Conservation (phyloP, 1,284 basidiomycete species). For the Trichosporon inkin region DNA sequence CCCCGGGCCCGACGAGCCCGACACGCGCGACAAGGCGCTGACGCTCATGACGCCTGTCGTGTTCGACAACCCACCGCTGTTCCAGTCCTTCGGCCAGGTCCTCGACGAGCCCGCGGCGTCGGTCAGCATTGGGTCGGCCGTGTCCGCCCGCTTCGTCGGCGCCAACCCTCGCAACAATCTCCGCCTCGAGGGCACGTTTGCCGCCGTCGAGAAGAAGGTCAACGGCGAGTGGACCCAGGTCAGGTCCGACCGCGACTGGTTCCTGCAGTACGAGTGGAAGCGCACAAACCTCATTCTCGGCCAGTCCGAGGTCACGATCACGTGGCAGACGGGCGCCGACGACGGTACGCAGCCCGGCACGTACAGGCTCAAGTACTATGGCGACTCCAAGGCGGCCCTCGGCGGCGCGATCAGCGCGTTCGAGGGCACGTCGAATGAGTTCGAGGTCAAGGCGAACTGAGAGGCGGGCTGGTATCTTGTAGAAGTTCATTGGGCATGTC, state of each 20-base stretch:
- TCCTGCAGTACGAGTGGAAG: conserved; percentile 15
- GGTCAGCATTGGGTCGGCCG: not conserved
- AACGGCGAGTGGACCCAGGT: conserved; percentile 14
- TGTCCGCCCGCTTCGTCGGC: conserved; percentile 11
- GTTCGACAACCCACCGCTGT: conserved; percentile 14
- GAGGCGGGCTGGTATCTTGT: not conserved
- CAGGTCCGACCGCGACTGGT: conserved; percentile 18
- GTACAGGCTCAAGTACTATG: conserved; percentile 18
- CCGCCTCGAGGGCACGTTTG: conserved; percentile 19
- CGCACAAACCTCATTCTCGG: conserved; percentile 10
- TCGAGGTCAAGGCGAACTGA: not conserved
- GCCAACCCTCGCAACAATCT: conserved; percentile 24
- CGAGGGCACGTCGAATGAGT: conserved; percentile 6
- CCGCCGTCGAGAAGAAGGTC: conserved; percentile 14
- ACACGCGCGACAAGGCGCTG: conserved; percentile 7
- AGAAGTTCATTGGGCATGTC: not conserved
- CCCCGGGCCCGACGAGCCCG: not conserved
- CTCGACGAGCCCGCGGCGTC: conserved; percentile 6
- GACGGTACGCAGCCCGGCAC: conserved; percentile 10
- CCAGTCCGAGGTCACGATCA: conserved; percentile 9
- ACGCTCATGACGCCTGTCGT: conserved; percentile 12
- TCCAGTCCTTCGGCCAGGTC: conserved; percentile 11
- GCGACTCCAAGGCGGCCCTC: conserved; percentile 15
- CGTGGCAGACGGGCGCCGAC: conserved; percentile 15
- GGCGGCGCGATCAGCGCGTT: conserved; percentile 12